Evolutionary conservation across 169 alveolate genomes (phyloP).

Genomic region (Ichthyophthirius multifiliis): DNA sequence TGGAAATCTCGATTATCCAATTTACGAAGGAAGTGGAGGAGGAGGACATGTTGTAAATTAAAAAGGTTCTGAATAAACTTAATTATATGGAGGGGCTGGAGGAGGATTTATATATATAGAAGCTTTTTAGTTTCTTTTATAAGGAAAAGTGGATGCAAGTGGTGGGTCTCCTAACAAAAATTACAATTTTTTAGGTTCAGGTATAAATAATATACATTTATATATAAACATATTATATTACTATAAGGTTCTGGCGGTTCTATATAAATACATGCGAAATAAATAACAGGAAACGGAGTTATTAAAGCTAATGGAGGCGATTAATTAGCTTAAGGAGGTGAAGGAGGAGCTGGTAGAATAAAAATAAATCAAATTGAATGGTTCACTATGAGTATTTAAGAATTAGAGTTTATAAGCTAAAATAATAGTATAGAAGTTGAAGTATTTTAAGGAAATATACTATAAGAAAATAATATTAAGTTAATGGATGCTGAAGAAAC

Average conservation of each 20-base stretch:
- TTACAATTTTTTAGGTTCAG: background rate
- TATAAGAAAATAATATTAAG: background rate
- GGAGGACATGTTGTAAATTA: constrained; percentile 5
- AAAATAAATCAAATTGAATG: background rate
- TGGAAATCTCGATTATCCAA: background rate
- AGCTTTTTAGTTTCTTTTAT: background rate
- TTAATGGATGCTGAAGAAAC: background rate
- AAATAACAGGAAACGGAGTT: background rate
- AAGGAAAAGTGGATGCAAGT: background rate
- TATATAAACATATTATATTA: too few relatives aligned
- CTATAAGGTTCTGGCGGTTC: constrained; percentile 3
- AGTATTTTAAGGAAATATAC: background rate
- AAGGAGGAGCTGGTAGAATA: constrained; percentile 5
- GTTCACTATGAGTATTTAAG: background rate
- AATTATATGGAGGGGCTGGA: background rate
- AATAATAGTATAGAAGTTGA: background rate
- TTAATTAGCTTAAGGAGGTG: background rate
- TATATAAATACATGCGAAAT: background rate
- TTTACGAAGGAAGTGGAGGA: background rate
- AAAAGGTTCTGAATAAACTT: too few relatives aligned
- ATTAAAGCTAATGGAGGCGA: background rate
- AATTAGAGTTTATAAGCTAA: background rate
- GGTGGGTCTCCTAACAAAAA: background rate
- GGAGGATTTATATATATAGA: constrained; percentile 4
- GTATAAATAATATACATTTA: too few relatives aligned